Evolutionary conservation across 495 filamentous ascomycete genomes (phyloP).

Genomic region (Diplogelasinospora grovesii): DNA sequence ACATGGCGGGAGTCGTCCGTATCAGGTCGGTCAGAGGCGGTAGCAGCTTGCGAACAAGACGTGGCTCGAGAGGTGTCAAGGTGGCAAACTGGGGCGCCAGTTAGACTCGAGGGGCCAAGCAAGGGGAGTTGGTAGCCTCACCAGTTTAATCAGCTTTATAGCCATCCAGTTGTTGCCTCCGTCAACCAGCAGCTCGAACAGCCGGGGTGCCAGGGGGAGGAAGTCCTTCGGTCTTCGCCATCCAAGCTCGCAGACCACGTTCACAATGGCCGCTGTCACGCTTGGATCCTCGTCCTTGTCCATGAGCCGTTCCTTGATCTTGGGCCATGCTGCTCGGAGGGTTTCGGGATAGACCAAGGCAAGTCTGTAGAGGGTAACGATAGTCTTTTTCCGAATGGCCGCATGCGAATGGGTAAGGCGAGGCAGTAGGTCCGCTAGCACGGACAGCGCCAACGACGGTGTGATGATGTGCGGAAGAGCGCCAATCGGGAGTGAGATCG

Average conservation of each 20-base stretch:
- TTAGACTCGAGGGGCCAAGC: slow-evolving; percentile 12
- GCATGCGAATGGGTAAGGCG: slow-evolving; percentile 79
- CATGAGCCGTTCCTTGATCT: slow-evolving; percentile 89
- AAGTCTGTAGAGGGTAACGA: slow-evolving; percentile 86
- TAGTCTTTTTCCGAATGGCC: slow-evolving; percentile 84
- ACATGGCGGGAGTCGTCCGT: slow-evolving; percentile 92
- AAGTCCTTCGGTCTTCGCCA: slow-evolving; percentile 93
- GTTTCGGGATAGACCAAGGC: slow-evolving; percentile 94
- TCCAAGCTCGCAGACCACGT: slow-evolving; percentile 93
- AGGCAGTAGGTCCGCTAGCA: slow-evolving; percentile 78
- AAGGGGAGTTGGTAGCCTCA: slow-evolving; percentile 33
- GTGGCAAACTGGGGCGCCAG: slow-evolving; percentile 73
- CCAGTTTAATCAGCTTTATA: slow-evolving; percentile 96
- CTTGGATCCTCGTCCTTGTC: slow-evolving; percentile 85
- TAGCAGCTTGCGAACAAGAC: slow-evolving; percentile 84
- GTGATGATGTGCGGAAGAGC: slow-evolving; percentile 90
- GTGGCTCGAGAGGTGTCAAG: slow-evolving; percentile 85
- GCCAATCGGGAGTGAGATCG: slow-evolving; percentile 75
- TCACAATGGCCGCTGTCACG: slow-evolving; percentile 91
- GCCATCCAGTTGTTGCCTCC: slow-evolving; percentile 99
- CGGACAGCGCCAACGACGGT: slow-evolving; percentile 78
- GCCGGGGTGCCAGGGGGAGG: slow-evolving; percentile 78
- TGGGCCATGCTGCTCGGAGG: slow-evolving; percentile 87
- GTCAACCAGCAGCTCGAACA: slow-evolving; percentile 90
- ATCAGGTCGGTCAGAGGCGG: slow-evolving; percentile 93